phyloP scores from a whole-genome alignment of 2,329 filamentous ascomycete genomes.

The Aspergillus sp. region DNA sequence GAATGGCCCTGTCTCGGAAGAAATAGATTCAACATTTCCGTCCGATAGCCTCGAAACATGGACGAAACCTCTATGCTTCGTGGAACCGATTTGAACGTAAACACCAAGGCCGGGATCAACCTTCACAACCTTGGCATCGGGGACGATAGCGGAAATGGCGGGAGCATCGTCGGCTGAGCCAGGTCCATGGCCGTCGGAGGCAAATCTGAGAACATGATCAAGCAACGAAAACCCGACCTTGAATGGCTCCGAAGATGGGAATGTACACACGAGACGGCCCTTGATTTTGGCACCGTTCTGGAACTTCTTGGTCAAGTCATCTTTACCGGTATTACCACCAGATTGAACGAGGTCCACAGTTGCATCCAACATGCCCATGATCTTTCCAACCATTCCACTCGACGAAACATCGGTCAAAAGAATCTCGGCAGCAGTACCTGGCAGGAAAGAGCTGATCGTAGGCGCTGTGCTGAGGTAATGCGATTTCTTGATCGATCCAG shows the following conservation, averaged over 20 bases:
- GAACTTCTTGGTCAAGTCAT: slow-evolving; percentile 70
- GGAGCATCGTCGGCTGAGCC: slow-evolving; percentile 43
- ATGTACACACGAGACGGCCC: slow-evolving; percentile 82
- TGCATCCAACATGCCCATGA: slow-evolving; percentile 86
- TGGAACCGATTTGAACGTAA: slow-evolving; percentile 67
- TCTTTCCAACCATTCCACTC: slow-evolving; percentile 78
- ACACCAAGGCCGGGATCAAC: slow-evolving; percentile 78
- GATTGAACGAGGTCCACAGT: slow-evolving; percentile 90
- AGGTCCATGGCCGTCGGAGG: slow-evolving; percentile 24
- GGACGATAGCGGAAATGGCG: slow-evolving; percentile 63
- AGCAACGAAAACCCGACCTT: slow-evolving; percentile 86
- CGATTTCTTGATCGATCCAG: slow-evolving; percentile 62
- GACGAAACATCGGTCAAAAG: slow-evolving; percentile 70
- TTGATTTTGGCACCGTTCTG: slow-evolving; percentile 80
- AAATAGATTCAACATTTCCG: slow-evolving; percentile 78
- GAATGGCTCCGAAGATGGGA: slow-evolving; percentile 70
- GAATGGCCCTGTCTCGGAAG: slow-evolving; percentile 70
- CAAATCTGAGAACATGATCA: slow-evolving; percentile 73
- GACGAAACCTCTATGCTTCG: slow-evolving; percentile 72
- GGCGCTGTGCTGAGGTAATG: slow-evolving; percentile 70
- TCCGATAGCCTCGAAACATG: slow-evolving; percentile 93
- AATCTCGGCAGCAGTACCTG: slow-evolving; percentile 84
- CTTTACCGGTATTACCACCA: slow-evolving; percentile 64
- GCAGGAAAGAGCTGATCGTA: slow-evolving; percentile 83
- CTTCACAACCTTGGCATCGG: slow-evolving; percentile 72